Percentiles rank a stretch among this genome's conserved stretches.
phyloP scores from a whole-genome alignment of 208 protist genomes.

The Leishmania tarentolae region DNA sequence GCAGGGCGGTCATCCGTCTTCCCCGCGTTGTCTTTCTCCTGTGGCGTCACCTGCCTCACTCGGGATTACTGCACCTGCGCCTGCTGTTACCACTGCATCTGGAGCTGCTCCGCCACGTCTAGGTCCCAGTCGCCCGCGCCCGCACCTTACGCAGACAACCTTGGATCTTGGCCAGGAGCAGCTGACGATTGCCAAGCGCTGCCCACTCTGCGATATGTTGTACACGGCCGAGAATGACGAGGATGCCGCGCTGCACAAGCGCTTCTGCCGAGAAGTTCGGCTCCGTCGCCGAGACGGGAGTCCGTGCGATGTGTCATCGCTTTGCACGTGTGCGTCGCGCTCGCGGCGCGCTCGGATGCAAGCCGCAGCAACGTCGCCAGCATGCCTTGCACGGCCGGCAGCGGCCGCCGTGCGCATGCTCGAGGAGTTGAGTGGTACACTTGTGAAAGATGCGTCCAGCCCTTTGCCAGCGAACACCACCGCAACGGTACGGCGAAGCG shows the following conservation, averaged over 20 bases:
- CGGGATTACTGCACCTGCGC: neutral
- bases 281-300: neutral
- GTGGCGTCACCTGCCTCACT: neutral
- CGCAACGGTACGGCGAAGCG: neutral
- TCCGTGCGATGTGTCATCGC: neutral
- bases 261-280: constrained; percentile 34
- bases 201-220: constrained; percentile 65
- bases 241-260: constrained; percentile 56
- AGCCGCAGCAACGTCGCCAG: neutral
- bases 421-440: neutral
- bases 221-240: constrained; percentile 43
- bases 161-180: constrained; percentile 77
- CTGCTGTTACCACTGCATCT: neutral
- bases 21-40: neutral
- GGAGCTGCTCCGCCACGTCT: neutral
- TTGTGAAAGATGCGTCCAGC: neutral
- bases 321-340: neutral
- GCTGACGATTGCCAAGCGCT: constrained; percentile 31
- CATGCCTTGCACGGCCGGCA: neutral
- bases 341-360: neutral
- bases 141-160: constrained; percentile 48
- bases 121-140: neutral
- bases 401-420: constrained; percentile 7
- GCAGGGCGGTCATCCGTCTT: too few relatives aligned
- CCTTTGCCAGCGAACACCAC: neutral